Evolutionary conservation across 2,329 filamentous ascomycete genomes (phyloP).

Genomic region (Coniella lustricola): DNA sequence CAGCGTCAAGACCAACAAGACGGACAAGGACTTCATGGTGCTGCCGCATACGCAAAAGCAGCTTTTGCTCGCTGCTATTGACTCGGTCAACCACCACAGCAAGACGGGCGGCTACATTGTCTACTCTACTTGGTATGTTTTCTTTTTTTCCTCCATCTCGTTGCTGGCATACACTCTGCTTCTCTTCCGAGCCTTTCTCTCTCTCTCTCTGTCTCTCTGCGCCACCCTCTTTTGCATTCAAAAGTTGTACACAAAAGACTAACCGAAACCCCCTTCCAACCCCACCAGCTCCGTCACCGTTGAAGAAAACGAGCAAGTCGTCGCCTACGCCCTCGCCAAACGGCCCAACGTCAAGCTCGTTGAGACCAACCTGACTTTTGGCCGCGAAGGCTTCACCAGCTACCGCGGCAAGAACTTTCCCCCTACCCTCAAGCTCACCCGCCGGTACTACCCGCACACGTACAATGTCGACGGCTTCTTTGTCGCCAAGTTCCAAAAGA

Average conservation of each 20-base stretch:
- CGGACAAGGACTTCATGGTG: conserved; percentile 86
- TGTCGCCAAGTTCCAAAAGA: conserved; percentile 95
- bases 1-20: conserved; percentile 97
- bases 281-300: conserved; percentile 13
- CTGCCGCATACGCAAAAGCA: conserved; percentile 94
- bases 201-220: background rate
- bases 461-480: conserved; percentile 99
- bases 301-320: conserved; percentile 70
- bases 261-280: background rate
- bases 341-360: conserved; percentile 92
- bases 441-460: conserved; percentile 82
- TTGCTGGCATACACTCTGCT: background rate
- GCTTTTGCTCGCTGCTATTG: conserved; percentile 84
- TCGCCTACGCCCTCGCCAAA: conserved; percentile 86
- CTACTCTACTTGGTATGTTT: conserved; percentile 94
- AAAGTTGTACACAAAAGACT: conserved; percentile 1
- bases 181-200: conserved; percentile 57
- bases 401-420: conserved; percentile 92
- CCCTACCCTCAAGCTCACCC: conserved; percentile 71
- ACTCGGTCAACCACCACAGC: conserved; percentile 84
- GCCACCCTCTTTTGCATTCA: conserved; percentile 17
- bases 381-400: conserved; percentile 84
- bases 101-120: conserved; percentile 94
- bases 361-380: conserved; percentile 82
- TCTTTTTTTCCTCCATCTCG: conserved; percentile 52